Conservation (phyloP, 495 filamentous ascomycete genomes). For the Podospora pseudocomata region DNA sequence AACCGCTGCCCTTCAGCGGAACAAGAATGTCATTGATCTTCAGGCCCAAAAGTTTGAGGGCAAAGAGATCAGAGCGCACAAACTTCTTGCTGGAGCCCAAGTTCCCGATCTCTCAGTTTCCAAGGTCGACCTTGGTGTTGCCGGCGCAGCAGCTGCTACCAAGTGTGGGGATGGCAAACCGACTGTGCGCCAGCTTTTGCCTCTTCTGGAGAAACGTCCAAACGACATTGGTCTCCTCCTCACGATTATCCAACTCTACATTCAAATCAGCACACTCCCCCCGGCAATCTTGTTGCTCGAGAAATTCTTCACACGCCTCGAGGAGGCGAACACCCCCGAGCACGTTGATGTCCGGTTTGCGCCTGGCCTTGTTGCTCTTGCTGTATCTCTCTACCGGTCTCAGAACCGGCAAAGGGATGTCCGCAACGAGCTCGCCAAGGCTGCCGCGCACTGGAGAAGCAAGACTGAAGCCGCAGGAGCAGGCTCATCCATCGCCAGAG, state of each 20-base stretch:
- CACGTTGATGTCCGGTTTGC: slow-evolving; percentile 69
- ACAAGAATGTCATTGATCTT: slow-evolving; percentile 70
- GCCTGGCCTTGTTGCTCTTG: slow-evolving; percentile 79
- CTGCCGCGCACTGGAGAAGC: slow-evolving; percentile 73
- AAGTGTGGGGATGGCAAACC: slow-evolving; percentile 60
- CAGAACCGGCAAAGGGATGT: slow-evolving; percentile 75
- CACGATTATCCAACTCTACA: slow-evolving; percentile 79
- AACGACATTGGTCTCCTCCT: slow-evolving; percentile 80
- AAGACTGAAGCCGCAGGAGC: slow-evolving; percentile 43
- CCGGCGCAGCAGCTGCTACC: slow-evolving; percentile 76
- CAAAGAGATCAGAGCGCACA: slow-evolving; percentile 62
- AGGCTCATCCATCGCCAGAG: slow-evolving; percentile 61
- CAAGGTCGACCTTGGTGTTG: slow-evolving; percentile 63
- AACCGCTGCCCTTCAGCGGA: slow-evolving; percentile 59
- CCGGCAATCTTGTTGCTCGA: slow-evolving; percentile 75
- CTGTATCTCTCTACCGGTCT: slow-evolving; percentile 73
- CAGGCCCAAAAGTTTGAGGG: slow-evolving; percentile 73
- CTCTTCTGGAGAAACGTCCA: slow-evolving; percentile 71
- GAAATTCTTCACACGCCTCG: slow-evolving; percentile 67
- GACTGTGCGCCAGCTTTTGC: slow-evolving; percentile 67
- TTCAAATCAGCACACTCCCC: slow-evolving; percentile 67
- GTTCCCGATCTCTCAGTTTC: slow-evolving; percentile 52
- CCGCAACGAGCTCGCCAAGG: slow-evolving; percentile 69
- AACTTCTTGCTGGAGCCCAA: slow-evolving; percentile 48
- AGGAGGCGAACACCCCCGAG: slow-evolving; percentile 55